Conservation (phyloP, 2,329 filamentous ascomycete genomes). For the Dothiorella sarmentorum region DNA sequence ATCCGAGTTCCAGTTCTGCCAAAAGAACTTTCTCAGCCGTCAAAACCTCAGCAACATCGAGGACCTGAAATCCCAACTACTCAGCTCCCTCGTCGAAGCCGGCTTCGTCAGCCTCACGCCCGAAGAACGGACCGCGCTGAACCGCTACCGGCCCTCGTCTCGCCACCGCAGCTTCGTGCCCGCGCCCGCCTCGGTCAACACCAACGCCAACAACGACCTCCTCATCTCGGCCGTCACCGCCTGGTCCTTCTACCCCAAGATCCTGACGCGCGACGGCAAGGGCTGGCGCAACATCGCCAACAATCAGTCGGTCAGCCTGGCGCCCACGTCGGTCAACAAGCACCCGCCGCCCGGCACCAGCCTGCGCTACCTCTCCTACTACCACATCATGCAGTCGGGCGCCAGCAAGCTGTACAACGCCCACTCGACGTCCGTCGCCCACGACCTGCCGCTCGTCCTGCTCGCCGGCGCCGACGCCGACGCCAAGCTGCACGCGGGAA, state of each 20-base stretch:
- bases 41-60: slow-evolving; percentile 90
- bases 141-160: slow-evolving; percentile 63
- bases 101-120: slow-evolving; percentile 74
- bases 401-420: slow-evolving; percentile 75
- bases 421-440: slow-evolving; percentile 65
- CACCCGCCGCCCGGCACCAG: slow-evolving; percentile 40
- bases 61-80: slow-evolving; percentile 87
- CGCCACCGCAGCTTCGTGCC: slow-evolving; percentile 74
- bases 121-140: slow-evolving; percentile 67
- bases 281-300: slow-evolving; percentile 89
- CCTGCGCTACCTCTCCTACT: slow-evolving; percentile 85
- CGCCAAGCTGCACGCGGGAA: slow-evolving; percentile 85
- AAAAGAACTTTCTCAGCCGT: slow-evolving; percentile 88
- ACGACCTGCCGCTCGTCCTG: slow-evolving; percentile 68
- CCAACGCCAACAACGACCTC: slow-evolving; percentile 74
- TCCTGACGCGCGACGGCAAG: slow-evolving; percentile 79
- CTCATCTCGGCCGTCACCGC: slow-evolving; percentile 79
- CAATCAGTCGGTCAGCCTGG: slow-evolving; percentile 83
- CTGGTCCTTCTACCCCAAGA: slow-evolving; percentile 93
- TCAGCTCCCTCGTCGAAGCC: slow-evolving; percentile 80
- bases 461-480: slow-evolving; percentile 75
- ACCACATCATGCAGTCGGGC: slow-evolving; percentile 80
- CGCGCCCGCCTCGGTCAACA: slow-evolving; percentile 71
- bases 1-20: slow-evolving; percentile 86
- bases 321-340: slow-evolving; percentile 87